Base-by-base conservation (phyloP, 441 rosid species). In the Bruguiera hainesii region DNA sequence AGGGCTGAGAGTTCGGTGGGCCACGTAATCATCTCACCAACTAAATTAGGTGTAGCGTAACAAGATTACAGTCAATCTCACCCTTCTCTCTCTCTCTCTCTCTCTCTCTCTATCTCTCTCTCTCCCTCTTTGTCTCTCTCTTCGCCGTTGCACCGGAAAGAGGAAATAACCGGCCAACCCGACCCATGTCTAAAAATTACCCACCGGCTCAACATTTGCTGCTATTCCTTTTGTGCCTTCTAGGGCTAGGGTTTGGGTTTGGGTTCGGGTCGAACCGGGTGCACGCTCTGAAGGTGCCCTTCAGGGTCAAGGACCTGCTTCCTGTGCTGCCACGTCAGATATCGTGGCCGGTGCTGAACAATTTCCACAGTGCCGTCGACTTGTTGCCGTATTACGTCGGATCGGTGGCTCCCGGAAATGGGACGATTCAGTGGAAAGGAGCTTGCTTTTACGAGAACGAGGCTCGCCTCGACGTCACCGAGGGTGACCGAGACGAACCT, bases 271-370 rank as follows among this genome's bases (percentile, higher is more conserved):
- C 78, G 46, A 82, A 75, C 59, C 25, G 19, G n/a, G 68, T 72
- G 42, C 75, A 73, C 69, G 76, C 91, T 53, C 46, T 89, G 15
- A 88, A 86, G 70, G 80, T 87, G 26, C 98, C 98, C 1, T 87
- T 94, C 63, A 71, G 84, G 72, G 75, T 82, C 72, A 81, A 86
- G 33, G 98, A 94, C 66, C 84, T 91, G 65, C 96, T 94, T 53
- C 97, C 99, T 42, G 75, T 87, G 68, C 73, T 91, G 19, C 98
- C 98, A 10, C 93, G 78, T 66, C 91, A 89, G 84, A 62, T 94
- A 13, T 91, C 99, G 1, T 91, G 97, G 98, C 97, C 98, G 31
- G 91, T 94, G 16, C 66, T 94, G 68, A 89, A 94, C 77, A 78
- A 79, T 63, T 72, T 94, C 82, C 96, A 88, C 80, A 75, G 78